Evolutionary conservation across 805 yeast genomes (phyloP), one percentile per base, ranked within the genome.

Genomic region (Myxozyma neotropica): DNA sequence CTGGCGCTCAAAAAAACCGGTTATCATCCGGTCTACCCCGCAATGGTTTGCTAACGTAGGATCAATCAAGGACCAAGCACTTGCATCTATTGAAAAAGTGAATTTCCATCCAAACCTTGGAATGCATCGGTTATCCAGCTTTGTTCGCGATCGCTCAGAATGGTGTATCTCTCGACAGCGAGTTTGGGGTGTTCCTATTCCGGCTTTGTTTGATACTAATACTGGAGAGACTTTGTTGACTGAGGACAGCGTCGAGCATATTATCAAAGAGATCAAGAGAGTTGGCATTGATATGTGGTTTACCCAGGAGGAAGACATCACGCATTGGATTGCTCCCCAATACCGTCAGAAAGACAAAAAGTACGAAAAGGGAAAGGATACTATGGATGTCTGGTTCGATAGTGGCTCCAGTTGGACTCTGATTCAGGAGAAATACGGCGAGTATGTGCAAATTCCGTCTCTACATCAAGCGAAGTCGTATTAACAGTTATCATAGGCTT

Each of bases 361-460:
- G 1, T 87, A 79, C 63, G 69, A 70, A 24, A 87, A 89, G 68
- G 93, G 96, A 0, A 81, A 78, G 45, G 99, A 94, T 67, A 94
- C 99, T 0, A 88, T 94, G 91, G 99, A 94, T 74, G 99, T 94
- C 19, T 94, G 99, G 99, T 93, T 94, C 75, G 99, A 94, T 73
- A 88, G 96, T 40, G 99, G 99, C 0, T 83, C 96, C 0, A 86
- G 94, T 35, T 94, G 99, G 98, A 81, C 83, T 10, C 79, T 82
- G 46, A 75, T 87, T 21, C 76, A 75, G 43, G 70, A 73, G 1
- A 77, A 79, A 52, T 74, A 78, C 35, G 61, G 67, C 2, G 73
- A 74, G 35, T 69, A 78, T 8, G 62, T 38, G 33, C 39, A 29
- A 27, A 10, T 17, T 24, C 12, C 29, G 19, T 3, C 13, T n/a